These are phyloP conservation scores for Ustilago esculenta DNA, from an alignment of 1,284 basidiomycete genomes.

Conservation along the genomic window DNA sequence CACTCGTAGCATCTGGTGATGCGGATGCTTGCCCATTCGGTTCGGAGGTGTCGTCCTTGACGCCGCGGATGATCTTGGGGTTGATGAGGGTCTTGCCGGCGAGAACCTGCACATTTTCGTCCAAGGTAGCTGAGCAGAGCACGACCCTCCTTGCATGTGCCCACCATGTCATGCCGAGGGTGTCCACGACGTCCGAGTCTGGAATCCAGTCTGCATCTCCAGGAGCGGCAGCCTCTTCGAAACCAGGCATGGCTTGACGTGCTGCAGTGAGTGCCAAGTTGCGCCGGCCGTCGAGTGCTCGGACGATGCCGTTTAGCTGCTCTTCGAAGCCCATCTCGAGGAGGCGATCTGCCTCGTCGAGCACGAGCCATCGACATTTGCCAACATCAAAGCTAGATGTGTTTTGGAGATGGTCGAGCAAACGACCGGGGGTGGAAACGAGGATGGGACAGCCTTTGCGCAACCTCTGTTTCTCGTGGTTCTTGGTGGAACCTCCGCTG, in stretches of 20 bases:
- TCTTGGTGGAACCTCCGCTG: slow-evolving; percentile 77
- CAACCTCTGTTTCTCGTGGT: slow-evolving; percentile 78
- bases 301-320: slow-evolving; percentile 78
- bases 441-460: slow-evolving; percentile 79
- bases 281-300: slow-evolving; percentile 60
- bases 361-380: slow-evolving; percentile 92
- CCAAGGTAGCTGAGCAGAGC: slow-evolving; percentile 95
- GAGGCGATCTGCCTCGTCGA: slow-evolving; percentile 94
- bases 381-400: slow-evolving; percentile 89
- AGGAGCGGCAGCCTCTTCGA: slow-evolving; percentile 13
- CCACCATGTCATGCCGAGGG: slow-evolving; percentile 64
- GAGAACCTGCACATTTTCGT: slow-evolving; percentile 91
- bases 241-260: slow-evolving; percentile 70
- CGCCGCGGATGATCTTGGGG: slow-evolving; percentile 69
- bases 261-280: slow-evolving; percentile 69
- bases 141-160: slow-evolving; percentile 78
- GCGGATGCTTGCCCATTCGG: neutral
- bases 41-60: slow-evolving; percentile 22
- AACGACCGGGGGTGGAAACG: slow-evolving; percentile 76
- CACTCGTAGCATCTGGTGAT: slow-evolving; percentile 1
- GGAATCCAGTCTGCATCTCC: slow-evolving; percentile 22
- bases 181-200: slow-evolving; percentile 52
- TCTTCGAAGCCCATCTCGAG: slow-evolving; percentile 74
- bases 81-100: slow-evolving; percentile 80
- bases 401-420: slow-evolving; percentile 80